These are phyloP conservation scores for Diplodia sapinea DNA, from an alignment of 2,329 filamentous ascomycete species.

Conservation along the genomic window DNA sequence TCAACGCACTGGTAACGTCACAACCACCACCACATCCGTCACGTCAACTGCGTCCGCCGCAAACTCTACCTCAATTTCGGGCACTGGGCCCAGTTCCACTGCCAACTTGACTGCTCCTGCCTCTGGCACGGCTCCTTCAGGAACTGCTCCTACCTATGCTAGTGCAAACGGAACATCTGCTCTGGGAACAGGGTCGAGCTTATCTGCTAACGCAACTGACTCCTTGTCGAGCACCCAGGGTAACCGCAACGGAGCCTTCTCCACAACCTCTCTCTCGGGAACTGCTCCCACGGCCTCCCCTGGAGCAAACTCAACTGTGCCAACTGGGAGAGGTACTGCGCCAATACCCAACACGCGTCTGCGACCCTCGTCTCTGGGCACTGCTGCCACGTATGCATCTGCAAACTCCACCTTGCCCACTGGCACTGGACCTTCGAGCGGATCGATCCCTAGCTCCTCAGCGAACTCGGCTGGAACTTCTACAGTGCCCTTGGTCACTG, in stretches of 20 bases:
- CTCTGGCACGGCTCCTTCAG: not conserved
- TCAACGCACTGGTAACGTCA: not conserved
- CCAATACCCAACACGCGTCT: too few relatives aligned
- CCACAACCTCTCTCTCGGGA: not conserved
- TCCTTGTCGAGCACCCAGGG: conserved; percentile 9
- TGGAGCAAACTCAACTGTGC: not conserved
- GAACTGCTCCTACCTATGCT: not conserved
- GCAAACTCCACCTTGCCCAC: not conserved
- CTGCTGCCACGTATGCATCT: too few relatives aligned
- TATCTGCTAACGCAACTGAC: conserved; percentile 1
- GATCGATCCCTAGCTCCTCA: not conserved
- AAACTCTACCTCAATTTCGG: not conserved
- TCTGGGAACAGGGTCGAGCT: conserved; percentile 16
- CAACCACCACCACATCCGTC: conserved; percentile 5
- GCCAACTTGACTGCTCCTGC: not conserved
- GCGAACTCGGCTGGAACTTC: not conserved
- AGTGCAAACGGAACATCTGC: conserved; percentile 23
- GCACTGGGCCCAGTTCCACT: not conserved
- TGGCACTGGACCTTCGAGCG: not conserved
- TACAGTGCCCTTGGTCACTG: not conserved
- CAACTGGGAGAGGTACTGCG: not conserved
- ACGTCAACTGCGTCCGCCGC: not conserved
- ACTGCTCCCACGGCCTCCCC: not conserved
- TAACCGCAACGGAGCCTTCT: not conserved
- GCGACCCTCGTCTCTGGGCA: too few relatives aligned